Conservation (phyloP, 2,329 filamentous ascomycete species). For the Epichloe elymi region DNA sequence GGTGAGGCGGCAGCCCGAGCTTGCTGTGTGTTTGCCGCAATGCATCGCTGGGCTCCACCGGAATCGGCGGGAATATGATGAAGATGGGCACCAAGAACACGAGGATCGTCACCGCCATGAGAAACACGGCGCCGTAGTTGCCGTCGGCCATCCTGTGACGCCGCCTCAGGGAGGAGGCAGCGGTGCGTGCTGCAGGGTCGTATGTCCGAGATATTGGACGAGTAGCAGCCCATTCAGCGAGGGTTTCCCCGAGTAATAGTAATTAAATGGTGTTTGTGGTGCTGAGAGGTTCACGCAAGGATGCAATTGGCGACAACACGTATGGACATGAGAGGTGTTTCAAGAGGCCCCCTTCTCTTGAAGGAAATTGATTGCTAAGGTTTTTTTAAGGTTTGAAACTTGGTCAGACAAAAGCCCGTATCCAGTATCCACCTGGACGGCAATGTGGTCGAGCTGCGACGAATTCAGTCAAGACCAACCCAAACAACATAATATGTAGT, state of each 20-base stretch:
- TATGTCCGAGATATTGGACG: too few species aligned
- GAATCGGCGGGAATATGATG: conserved; percentile 40
- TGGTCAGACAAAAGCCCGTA: not conserved
- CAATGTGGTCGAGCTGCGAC: not conserved
- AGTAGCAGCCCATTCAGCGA: too few species aligned
- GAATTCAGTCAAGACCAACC: too few species aligned
- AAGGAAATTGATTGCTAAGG: not conserved
- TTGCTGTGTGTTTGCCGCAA: conserved; percentile 40
- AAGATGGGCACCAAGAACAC: conserved; percentile 42
- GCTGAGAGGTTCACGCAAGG: too few species aligned
- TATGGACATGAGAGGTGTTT: not conserved
- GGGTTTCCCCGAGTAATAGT: too few species aligned
- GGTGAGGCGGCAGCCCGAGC: conserved; percentile 26
- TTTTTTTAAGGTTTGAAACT: not conserved
- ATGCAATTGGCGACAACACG: not conserved
- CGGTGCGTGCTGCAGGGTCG: not conserved
- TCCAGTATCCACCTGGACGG: not conserved
- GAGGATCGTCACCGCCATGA: conserved; percentile 30
- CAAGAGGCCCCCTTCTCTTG: not conserved
- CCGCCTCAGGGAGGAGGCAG: not conserved
- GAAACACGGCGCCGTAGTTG: conserved; percentile 21
- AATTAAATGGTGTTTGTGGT: too few species aligned
- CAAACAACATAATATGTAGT: too few species aligned
- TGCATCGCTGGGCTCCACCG: conserved; percentile 38
- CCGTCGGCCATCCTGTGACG: not conserved